Base-by-base conservation (phyloP, 2,329 filamentous ascomycete genomes). In the Alternaria sp. region DNA sequence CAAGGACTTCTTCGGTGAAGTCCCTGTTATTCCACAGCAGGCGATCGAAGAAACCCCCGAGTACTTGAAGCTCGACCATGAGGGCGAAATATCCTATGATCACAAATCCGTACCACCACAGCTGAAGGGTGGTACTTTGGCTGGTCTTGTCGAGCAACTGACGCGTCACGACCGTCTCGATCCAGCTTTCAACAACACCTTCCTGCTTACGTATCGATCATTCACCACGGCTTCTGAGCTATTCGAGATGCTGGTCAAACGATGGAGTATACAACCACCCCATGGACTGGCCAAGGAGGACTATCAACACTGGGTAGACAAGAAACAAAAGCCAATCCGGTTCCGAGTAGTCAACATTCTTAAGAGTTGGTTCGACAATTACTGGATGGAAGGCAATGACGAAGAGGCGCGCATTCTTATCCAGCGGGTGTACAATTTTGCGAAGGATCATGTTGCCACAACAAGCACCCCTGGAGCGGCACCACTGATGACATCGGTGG, bases 301-400 rank as follows among this genome's bases (percentile, higher is more conserved):
- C 68, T 93, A 92, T 72, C 92, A 97, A 59, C 85, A 88, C 28
- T 99, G 96, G 96, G 89, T 92, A 36, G 93, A 97, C 77, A 90
- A 90, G 77, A 99, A 99, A 82, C 96, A 98, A 79, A 97, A 96
- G 77, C 91, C 93, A 6, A 97, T 98, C 65, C 89, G 96, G 36
- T 97, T 99, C 83, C 90, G 96, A 45, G 94, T 99, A 3, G 93
- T 99, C 68, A 99, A 98, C 75, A 98, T 97, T 68, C 83, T 99
- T 51, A 98, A 98, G 86, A 96, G 89, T 81, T 99, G 96, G 96
- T 96, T 99, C 71, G 96, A 98, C 77, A 94, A 91, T 72, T 98
- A 96, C 80, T 99, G 96, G 96, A 97, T 98, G 93, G 96, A 99
- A 77, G 92, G 93, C 52, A 90, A 91, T 66, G 94, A 90, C 75